Percentiles rank a stretch among this genome's conserved stretches.
Evolutionary conservation across 2,329 filamentous ascomycete genomes (phyloP).

Genomic region (Emmonsiellopsis sp.): DNA sequence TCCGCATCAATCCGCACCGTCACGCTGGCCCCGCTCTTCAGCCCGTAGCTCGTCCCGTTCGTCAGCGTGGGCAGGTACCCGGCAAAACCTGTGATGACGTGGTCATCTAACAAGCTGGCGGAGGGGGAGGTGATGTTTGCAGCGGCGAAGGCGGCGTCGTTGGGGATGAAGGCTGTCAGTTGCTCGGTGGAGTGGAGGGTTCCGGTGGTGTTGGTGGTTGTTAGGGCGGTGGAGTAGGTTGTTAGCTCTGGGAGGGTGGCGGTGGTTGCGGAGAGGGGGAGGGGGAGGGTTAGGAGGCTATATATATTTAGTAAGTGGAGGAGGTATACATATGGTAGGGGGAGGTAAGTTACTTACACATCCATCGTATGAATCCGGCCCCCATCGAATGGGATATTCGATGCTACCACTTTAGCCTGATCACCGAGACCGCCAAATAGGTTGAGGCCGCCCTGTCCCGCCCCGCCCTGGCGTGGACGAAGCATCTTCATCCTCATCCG

Average conservation of each 20-base stretch:
- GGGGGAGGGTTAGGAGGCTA: not conserved
- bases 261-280: not conserved
- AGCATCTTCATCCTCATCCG: not conserved
- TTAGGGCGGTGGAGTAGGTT: not conserved
- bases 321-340: not conserved
- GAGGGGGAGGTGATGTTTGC: not conserved
- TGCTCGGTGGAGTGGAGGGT: not conserved
- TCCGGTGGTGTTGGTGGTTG: not conserved
- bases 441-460: not conserved
- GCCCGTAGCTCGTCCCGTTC: not conserved
- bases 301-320: not conserved
- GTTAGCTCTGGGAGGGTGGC: not conserved
- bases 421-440: not conserved
- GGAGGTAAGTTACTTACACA: not conserved
- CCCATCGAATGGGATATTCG: not conserved
- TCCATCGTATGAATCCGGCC: not conserved
- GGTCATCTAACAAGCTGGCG: not conserved
- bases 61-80: not conserved
- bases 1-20: not conserved
- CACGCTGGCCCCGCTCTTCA: not conserved
- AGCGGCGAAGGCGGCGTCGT: not conserved
- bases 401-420: not conserved
- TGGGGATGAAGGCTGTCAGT: not conserved
- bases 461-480: not conserved
- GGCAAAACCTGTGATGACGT: not conserved